phyloP scores from a whole-genome alignment of 768 basidiomycete species.

The Mycena galericulata region DNA sequence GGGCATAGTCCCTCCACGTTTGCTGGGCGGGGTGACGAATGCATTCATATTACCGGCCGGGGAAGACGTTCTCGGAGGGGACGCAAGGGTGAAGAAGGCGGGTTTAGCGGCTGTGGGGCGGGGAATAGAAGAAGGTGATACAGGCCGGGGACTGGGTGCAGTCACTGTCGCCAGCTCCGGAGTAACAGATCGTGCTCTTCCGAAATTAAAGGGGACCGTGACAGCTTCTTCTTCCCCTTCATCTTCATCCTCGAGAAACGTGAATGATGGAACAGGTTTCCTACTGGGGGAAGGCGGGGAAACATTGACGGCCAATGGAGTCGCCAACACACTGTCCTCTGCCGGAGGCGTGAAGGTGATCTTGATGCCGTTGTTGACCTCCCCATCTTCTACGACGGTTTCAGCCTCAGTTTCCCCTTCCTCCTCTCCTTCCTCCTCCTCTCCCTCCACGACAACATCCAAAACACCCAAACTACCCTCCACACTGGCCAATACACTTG shows the following conservation, averaged over 20 bases:
- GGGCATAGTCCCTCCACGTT: slow-evolving; percentile 58
- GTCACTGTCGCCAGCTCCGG: slow-evolving; percentile 17
- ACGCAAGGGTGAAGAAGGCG: slow-evolving; percentile 44
- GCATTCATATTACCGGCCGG: slow-evolving; percentile 39
- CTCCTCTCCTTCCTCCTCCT: slow-evolving; percentile 60
- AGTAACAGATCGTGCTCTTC: slow-evolving; percentile 38
- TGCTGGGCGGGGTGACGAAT: slow-evolving; percentile 65
- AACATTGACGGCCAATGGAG: slow-evolving; percentile 31
- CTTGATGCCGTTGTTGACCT: slow-evolving; percentile 68
- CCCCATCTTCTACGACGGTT: slow-evolving; percentile 53
- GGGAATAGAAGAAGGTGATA: slow-evolving; percentile 65
- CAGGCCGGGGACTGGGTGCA: slow-evolving; percentile 35
- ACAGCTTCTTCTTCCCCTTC: slow-evolving; percentile 43
- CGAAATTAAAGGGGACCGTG: slow-evolving; percentile 52
- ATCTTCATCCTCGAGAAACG: slow-evolving; percentile 38
- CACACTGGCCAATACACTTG: slow-evolving; percentile 54
- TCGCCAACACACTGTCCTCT: slow-evolving; percentile 38
- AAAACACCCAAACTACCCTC: slow-evolving; percentile 41
- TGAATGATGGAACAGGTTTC: slow-evolving; percentile 27
- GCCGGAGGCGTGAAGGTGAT: slow-evolving; percentile 79
- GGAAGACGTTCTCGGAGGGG: slow-evolving; percentile 42
- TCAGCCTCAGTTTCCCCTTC: slow-evolving; percentile 54
- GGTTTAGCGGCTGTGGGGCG: slow-evolving; percentile 52
- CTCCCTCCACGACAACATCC: slow-evolving; percentile 57
- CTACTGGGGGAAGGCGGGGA: slow-evolving; percentile 28